Percentiles rank a stretch among this genome's conserved stretches.
Evolutionary conservation across 495 filamentous ascomycete genomes (phyloP).

Genomic region (Bryoglossum gracile): DNA sequence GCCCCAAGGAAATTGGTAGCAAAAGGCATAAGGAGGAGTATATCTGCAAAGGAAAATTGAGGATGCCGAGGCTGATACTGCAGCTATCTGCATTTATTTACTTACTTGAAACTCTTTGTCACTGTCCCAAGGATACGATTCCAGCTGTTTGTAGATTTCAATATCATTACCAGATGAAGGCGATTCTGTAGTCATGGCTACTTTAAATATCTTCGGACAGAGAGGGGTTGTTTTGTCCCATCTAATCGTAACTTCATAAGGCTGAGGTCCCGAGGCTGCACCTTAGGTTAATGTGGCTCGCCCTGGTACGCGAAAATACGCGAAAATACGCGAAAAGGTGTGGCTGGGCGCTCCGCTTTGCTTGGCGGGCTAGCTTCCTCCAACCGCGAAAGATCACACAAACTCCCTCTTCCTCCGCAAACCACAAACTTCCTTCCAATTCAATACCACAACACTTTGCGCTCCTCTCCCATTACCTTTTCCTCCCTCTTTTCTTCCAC

Average conservation of each 20-base stretch:
- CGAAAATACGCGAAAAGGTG: too few relatives aligned
- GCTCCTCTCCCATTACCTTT: constrained; percentile 3
- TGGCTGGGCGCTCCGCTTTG: constrained; percentile 19
- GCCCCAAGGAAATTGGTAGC: too few relatives aligned
- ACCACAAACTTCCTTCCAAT: constrained; percentile 9
- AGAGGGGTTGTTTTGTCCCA: too few relatives aligned
- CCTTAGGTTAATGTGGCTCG: not conserved
- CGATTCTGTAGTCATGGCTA: constrained; percentile 20
- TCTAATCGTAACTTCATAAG: not conserved
- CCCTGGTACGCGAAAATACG: not conserved
- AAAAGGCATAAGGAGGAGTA: too few relatives aligned
- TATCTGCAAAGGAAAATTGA: not conserved
- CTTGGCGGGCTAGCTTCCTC: constrained; percentile 3
- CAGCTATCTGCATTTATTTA: too few relatives aligned
- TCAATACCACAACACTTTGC: constrained; percentile 7
- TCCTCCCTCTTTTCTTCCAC: constrained; percentile 13
- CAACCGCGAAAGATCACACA: constrained; percentile 7
- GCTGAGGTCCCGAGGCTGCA: constrained; percentile 7
- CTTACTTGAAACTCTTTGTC: constrained; percentile 48
- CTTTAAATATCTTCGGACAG: not conserved
- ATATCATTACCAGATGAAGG: constrained; percentile 3
- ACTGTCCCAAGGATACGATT: constrained; percentile 44
- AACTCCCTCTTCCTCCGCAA: constrained; percentile 10
- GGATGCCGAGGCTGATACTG: constrained; percentile 18
- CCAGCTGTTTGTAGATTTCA: constrained; percentile 36